A percentile compares a stretch with the other conserved stretches of the same genome.
Evolutionary conservation across 163 green algal genomes (phyloP).

Genomic region (Prototheca wickerhamii): DNA sequence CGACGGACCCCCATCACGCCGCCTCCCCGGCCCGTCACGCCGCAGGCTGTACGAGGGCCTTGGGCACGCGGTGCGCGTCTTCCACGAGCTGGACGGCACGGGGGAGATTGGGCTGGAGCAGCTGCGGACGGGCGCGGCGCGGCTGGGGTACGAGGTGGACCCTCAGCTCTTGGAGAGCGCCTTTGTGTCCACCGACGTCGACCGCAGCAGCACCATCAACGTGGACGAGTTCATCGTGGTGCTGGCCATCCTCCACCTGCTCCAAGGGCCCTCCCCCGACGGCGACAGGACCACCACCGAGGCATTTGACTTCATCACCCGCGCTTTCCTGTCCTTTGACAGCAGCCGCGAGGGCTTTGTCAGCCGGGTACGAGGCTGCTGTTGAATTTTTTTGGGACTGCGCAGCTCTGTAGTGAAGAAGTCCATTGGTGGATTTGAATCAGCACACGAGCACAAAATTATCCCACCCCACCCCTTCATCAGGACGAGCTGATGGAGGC

Average conservation of each 20-base stretch:
- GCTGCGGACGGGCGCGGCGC: background rate
- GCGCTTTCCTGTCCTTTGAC: conserved; percentile 11
- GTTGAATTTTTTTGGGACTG: background rate
- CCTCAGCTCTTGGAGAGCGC: background rate
- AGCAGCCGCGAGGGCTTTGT: conserved; percentile 3
- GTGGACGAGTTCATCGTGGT: conserved; percentile 12
- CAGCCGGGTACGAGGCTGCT: background rate
- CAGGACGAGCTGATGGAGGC: background rate
- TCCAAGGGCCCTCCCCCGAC: conserved; percentile 10
- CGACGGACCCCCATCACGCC: too few species aligned
- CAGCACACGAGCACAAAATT: background rate
- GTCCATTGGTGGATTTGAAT: background rate
- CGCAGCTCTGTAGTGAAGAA: background rate
- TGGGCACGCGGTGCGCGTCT: background rate
- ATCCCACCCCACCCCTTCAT: background rate
- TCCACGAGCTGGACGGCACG: background rate
- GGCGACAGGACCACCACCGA: background rate
- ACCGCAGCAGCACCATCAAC: conserved; percentile 1
- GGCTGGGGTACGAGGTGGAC: background rate
- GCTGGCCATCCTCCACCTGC: conserved; percentile 15
- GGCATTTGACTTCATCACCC: background rate
- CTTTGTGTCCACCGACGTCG: background rate
- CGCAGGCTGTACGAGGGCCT: background rate
- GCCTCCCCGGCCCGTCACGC: too few species aligned
- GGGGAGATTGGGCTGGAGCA: background rate